These are phyloP conservation scores for Tetrahymena malaccensis DNA, from an alignment of 73 alveolate genomes.

Conservation along the genomic window DNA sequence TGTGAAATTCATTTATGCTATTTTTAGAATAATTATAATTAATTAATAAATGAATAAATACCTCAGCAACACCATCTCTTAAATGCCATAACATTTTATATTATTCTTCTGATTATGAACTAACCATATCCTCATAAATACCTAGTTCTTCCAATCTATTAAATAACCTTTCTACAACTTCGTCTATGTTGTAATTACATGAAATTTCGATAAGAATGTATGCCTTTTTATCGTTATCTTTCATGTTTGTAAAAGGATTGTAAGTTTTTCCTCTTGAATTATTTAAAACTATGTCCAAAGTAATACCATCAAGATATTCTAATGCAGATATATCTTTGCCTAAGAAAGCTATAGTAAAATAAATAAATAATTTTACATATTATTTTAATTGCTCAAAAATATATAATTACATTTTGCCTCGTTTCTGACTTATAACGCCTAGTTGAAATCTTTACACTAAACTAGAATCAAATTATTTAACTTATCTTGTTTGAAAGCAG, in stretches of 20 bases:
- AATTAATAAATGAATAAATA: too few species aligned
- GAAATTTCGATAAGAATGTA: background rate
- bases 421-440: background rate
- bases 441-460: conserved; percentile 10
- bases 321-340: background rate
- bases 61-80: conserved; percentile 36
- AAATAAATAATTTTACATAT: background rate
- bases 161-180: background rate
- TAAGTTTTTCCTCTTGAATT: background rate
- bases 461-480: conserved; percentile 14
- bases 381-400: background rate
- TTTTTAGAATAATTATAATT: background rate
- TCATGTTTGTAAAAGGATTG: background rate
- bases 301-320: background rate
- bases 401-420: background rate
- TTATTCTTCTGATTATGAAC: background rate
- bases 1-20: too few species aligned
- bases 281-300: background rate
- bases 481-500: conserved; percentile 58
- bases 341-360: background rate
- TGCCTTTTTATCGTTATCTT: background rate
- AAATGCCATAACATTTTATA: conserved; percentile 8
- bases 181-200: background rate
- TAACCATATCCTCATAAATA: background rate
- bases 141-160: background rate